phyloP scores from a whole-genome alignment of 148 eudicot species.

The Rhododendron vialii region DNA sequence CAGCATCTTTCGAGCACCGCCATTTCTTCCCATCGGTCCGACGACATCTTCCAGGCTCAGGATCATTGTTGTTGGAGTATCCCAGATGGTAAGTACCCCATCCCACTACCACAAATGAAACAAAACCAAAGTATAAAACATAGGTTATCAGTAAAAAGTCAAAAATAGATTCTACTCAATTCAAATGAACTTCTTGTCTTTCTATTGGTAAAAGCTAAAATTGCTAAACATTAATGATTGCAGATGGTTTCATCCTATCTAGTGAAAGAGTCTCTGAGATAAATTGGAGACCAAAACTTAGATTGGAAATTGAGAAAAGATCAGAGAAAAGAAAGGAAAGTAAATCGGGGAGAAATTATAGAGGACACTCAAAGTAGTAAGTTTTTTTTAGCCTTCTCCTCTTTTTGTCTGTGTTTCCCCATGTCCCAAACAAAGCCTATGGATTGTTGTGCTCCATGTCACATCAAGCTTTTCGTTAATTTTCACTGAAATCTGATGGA shows the following conservation, averaged over 20 bases:
- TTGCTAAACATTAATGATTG: background rate
- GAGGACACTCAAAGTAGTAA: background rate
- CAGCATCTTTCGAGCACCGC: constrained; percentile 65
- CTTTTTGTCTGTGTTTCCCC: background rate
- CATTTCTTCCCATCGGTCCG: constrained; percentile 68
- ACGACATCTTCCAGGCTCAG: constrained; percentile 72
- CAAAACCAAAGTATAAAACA: background rate
- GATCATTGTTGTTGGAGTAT: constrained; percentile 45
- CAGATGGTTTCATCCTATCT: background rate
- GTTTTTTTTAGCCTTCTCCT: background rate
- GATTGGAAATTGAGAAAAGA: background rate
- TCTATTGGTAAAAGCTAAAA: background rate
- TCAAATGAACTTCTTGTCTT: background rate
- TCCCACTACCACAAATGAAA: constrained; percentile 31
- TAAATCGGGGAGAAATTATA: background rate
- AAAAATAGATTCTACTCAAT: background rate
- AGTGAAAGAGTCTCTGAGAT: background rate
- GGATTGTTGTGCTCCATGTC: background rate
- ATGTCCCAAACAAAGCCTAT: background rate
- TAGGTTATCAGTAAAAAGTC: background rate
- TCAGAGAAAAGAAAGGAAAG: background rate
- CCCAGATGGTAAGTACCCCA: constrained; percentile 58
- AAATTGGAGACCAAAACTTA: background rate
- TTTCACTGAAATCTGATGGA: background rate
- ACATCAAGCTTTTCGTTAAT: background rate